These are phyloP conservation scores for Plantago major DNA, from an alignment of 257 asterid species.

Conservation along the genomic window DNA sequence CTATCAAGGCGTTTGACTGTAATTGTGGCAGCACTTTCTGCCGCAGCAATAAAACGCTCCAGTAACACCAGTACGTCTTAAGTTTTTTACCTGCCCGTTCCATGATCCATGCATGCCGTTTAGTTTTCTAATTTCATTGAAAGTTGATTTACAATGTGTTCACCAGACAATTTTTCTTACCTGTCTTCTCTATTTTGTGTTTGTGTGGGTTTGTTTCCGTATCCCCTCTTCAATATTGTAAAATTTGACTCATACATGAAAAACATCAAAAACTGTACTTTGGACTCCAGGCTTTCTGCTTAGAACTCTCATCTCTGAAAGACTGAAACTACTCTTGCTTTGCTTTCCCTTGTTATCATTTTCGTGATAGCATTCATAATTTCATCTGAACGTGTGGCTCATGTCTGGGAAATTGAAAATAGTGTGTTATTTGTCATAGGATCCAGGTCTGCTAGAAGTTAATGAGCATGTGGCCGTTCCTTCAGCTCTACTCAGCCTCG, in stretches of 20 bases:
- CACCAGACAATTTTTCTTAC: too few species aligned
- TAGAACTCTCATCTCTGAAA: too few species aligned
- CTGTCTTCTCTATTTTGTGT: too few species aligned
- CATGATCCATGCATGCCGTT: not conserved
- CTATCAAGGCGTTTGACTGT: conserved; percentile 69
- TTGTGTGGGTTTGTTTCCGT: too few species aligned
- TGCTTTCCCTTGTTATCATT: not conserved
- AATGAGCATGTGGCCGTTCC: conserved; percentile 13
- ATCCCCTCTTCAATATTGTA: too few species aligned
- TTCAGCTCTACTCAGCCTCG: not conserved
- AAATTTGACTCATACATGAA: too few species aligned
- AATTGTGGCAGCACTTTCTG: conserved; percentile 81
- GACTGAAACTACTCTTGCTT: too few species aligned
- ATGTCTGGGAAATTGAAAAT: not conserved
- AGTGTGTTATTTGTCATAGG: conserved; percentile 19
- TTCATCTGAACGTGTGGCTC: too few species aligned
- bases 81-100: not conserved
- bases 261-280: too few species aligned
- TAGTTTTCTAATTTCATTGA: too few species aligned
- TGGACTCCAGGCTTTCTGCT: too few species aligned
- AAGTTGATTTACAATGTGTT: too few species aligned
- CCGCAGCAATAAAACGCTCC: conserved; percentile 59
- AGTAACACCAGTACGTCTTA: conserved; percentile 39
- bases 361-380: not conserved
- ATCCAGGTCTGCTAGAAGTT: conserved; percentile 25